Conservation (phyloP, 352 stramenopile genomes). For the Pseudoperonospora humuli region DNA sequence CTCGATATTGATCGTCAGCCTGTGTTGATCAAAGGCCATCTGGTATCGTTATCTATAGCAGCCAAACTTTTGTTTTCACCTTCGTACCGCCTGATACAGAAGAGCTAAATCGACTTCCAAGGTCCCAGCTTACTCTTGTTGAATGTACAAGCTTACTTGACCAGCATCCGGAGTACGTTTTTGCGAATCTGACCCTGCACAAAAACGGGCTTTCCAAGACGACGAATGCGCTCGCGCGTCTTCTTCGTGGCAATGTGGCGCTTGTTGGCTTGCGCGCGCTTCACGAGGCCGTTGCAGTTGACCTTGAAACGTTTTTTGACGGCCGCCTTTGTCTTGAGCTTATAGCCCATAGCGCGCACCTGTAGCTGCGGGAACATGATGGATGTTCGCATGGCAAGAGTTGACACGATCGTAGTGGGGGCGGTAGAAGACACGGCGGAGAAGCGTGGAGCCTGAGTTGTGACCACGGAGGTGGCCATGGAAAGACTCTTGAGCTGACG, state of each 20-base stretch:
- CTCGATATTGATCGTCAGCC: not conserved
- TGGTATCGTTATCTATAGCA: constrained; percentile 15
- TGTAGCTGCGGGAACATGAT: constrained; percentile 38
- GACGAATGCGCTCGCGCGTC: constrained; percentile 68
- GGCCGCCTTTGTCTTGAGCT: constrained; percentile 74
- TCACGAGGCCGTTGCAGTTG: constrained; percentile 72
- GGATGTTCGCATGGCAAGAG: constrained; percentile 16
- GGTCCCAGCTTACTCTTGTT: not conserved
- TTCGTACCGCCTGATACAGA: not conserved
- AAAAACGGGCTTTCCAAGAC: constrained; percentile 64
- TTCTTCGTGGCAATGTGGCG: constrained; percentile 83
- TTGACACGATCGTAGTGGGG: constrained; percentile 7
- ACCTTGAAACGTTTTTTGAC: constrained; percentile 84
- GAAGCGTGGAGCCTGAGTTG: constrained; percentile 20
- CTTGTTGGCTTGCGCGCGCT: constrained; percentile 76
- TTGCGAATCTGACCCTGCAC: constrained; percentile 72
- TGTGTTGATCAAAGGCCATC: too few relatives aligned
- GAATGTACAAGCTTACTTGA: constrained; percentile 20
- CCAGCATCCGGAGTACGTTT: constrained; percentile 72
- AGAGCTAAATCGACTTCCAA: not conserved
- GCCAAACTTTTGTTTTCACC: not conserved
- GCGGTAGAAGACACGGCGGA: constrained; percentile 8
- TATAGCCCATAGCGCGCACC: constrained; percentile 66
- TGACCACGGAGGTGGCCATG: constrained; percentile 13
- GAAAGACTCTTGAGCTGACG: constrained; percentile 47